Conservation (phyloP, 345 rosid species). For the Passiflora organensis region DNA sequence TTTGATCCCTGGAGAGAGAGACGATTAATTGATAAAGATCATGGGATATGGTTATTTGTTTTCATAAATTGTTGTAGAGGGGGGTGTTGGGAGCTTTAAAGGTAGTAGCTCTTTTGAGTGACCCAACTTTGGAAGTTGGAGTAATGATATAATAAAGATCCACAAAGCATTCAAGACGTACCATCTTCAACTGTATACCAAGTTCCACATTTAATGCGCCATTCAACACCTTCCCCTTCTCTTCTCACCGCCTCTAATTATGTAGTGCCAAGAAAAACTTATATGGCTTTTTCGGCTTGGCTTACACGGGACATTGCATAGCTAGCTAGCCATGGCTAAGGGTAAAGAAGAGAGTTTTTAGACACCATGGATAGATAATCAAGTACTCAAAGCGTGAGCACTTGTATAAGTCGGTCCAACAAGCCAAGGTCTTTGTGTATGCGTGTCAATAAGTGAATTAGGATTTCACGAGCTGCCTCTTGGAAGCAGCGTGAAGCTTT, state of each 20-base stretch:
- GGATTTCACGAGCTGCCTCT: slow-evolving; percentile 14
- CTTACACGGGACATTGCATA: too few relatives aligned
- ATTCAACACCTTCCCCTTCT: slow-evolving; percentile 15
- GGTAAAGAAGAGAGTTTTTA: too few relatives aligned
- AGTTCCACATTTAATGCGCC: slow-evolving; percentile 32
- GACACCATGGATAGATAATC: neutral
- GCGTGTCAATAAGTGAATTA: neutral
- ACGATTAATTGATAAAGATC: too few relatives aligned
- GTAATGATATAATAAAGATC: slow-evolving; percentile 34
- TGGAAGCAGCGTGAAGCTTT: slow-evolving; percentile 19
- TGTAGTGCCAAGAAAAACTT: neutral
- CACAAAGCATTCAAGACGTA: slow-evolving; percentile 31
- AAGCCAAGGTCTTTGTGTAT: slow-evolving; percentile 5
- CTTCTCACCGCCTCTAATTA: slow-evolving; percentile 40
- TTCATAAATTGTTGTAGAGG: too few relatives aligned
- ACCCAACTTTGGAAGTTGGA: slow-evolving; percentile 43
- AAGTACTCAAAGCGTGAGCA: too few relatives aligned
- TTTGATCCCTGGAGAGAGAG: too few relatives aligned
- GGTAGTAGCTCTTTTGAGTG: slow-evolving; percentile 19
- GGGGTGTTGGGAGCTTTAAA: too few relatives aligned
- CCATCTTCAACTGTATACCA: slow-evolving; percentile 40
- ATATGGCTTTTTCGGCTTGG: slow-evolving; percentile 17
- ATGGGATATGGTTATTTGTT: too few relatives aligned
- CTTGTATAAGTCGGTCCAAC: neutral
- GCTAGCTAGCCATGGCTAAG: too few relatives aligned